A percentile compares a stretch with the other conserved stretches of the same genome.
Conservation (phyloP, 108 stramenopile genomes). For the Nitzschia putrida region DNA sequence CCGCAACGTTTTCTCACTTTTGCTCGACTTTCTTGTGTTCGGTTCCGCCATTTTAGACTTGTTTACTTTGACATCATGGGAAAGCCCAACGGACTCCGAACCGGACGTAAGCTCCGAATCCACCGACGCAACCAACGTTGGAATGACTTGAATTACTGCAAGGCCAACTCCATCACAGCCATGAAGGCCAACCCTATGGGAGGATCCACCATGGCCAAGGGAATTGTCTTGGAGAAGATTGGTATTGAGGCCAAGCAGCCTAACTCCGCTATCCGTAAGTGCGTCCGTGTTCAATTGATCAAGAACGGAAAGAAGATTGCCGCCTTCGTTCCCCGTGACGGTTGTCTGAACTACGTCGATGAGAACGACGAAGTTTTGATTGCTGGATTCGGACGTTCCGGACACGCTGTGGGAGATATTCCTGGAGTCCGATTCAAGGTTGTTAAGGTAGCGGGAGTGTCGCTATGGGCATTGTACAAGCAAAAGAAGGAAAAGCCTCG, state of each 20-base stretch:
- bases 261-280: conserved; percentile 99
- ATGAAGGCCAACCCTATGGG: conserved; percentile 99
- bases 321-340: conserved; percentile 99
- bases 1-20: too few relatives aligned
- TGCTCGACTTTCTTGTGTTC: too few relatives aligned
- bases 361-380: conserved; percentile 99
- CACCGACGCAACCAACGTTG: conserved; percentile 97
- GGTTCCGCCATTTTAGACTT: too few relatives aligned
- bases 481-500: conserved; percentile 99
- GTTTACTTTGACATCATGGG: conserved; percentile 57
- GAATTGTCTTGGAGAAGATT: conserved; percentile 99
- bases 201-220: conserved; percentile 99
- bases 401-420: conserved; percentile 99
- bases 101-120: conserved; percentile 98
- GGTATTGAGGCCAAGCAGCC: conserved; percentile 99
- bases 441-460: conserved; percentile 99
- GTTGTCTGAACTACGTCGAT: conserved; percentile 99
- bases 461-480: conserved; percentile 99
- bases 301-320: conserved; percentile 99
- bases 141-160: conserved; percentile 94
- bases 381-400: conserved; percentile 99
- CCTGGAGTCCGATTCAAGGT: conserved; percentile 99
- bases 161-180: conserved; percentile 97
- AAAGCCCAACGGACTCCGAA: conserved; percentile 97
- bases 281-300: conserved; percentile 99